Base-by-base conservation (phyloP, 1,284 basidiomycete genomes). In the Leccinum ponderosum region DNA sequence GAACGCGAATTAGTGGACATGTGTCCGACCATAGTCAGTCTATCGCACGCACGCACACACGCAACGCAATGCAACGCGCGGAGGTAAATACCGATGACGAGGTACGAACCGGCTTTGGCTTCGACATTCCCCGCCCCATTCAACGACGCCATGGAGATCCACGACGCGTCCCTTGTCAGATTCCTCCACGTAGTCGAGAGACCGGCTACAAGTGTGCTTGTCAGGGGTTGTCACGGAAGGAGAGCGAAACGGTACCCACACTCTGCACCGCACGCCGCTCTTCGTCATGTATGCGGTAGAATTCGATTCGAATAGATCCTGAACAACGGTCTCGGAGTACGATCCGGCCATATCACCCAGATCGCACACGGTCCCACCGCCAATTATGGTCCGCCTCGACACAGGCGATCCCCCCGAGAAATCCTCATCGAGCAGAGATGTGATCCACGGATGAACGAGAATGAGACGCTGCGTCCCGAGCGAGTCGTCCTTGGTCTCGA, bases 61-160 rank as follows among this genome's bases (percentile, higher is more conserved):
- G 39, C n/a, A 17, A 39, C 15, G 37, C 15, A 42, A 42, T 42
- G 17, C 17, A 44, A 44, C 11, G 17, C 17, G 11, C 3, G 11
- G 11, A 6, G 42, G 39, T 42, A 9, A 17, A 42, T 42, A 42
- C 9, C 5, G 5, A 44, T 44, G 17, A 44, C 42, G 17, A 44
- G 14, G 44, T 35, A 55, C 63, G 12, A 12, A 71, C 69, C 53
- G 66, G 25, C 67, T 66, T 17, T 50, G 44, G 14, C 50, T 51
- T 39, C 59, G 37, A 27, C 17, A n/a, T 25, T 63, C 2, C 22
- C 3, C 3, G 4, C 57, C 56, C 3, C 33, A 50, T 42, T 69
- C 47, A 1, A 58, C 55, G 27, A 59, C 53, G 25, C 59, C 62
- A 4, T 61, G 55, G 20, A 55, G 39, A 53, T 56, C 62, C 31